These are phyloP conservation scores for Myriangium duriaei DNA, from an alignment of 2,329 filamentous ascomycete genomes.

Conservation along the genomic window DNA sequence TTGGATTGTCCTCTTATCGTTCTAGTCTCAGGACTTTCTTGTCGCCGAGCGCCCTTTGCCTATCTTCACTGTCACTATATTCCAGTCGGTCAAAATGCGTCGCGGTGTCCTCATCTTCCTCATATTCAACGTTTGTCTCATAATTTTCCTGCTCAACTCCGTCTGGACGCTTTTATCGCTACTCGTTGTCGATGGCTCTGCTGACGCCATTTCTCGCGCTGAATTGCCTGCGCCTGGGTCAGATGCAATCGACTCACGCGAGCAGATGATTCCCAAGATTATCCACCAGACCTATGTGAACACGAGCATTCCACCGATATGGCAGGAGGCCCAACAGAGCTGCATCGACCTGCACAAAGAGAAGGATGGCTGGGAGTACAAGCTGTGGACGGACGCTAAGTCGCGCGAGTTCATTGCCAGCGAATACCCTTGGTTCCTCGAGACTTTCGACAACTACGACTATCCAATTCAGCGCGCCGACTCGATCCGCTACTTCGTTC, in stretches of 20 bases:
- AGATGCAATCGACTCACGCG: conserved; percentile 41
- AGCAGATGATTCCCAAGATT: conserved; percentile 60
- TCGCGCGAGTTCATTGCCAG: conserved; percentile 58
- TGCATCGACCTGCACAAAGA: conserved; percentile 51
- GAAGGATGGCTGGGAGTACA: conserved; percentile 57
- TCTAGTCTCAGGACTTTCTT: too few species aligned
- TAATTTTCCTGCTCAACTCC: conserved; percentile 51
- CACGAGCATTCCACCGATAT: conserved; percentile 53
- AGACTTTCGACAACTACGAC: conserved; percentile 60
- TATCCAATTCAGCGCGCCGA: conserved; percentile 61
- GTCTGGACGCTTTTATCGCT: conserved; percentile 61
- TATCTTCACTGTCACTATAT: too few species aligned
- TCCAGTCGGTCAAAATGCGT: conserved; percentile 50
- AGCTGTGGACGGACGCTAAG: conserved; percentile 66
- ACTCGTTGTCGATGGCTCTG: conserved; percentile 53
- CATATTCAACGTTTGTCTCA: conserved; percentile 49
- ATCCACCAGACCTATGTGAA: conserved; percentile 69
- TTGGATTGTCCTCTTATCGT: too few species aligned
- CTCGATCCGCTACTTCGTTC: conserved; percentile 65
- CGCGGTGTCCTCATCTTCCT: conserved; percentile 51
- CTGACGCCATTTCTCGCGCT: conserved; percentile 52
- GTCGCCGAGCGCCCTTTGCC: too few species aligned
- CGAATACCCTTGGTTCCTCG: conserved; percentile 59
- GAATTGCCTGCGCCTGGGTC: conserved; percentile 56
- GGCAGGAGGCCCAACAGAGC: conserved; percentile 51